Evolutionary conservation across 352 stramenopile species (phyloP).

Genomic region (Globisporangium splendens): DNA sequence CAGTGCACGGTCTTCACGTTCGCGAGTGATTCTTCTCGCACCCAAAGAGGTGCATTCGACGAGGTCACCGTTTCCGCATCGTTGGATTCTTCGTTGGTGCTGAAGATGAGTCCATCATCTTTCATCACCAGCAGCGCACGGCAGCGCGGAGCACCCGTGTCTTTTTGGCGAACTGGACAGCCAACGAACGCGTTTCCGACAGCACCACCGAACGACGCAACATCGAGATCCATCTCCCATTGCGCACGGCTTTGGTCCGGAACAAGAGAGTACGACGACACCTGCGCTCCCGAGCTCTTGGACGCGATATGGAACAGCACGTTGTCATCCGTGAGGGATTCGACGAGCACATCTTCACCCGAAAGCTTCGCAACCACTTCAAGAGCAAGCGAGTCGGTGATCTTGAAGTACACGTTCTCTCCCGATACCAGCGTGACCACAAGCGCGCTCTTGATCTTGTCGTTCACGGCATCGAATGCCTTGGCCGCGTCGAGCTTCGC

Average conservation of each 20-base stretch:
- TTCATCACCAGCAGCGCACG: slow-evolving; percentile 62
- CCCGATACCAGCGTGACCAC: slow-evolving; percentile 48
- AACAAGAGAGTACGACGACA: slow-evolving; percentile 42
- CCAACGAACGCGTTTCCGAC: slow-evolving; percentile 50
- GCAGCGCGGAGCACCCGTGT: slow-evolving; percentile 34
- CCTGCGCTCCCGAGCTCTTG: slow-evolving; percentile 17
- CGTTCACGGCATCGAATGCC: slow-evolving; percentile 37
- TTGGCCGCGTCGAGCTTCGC: slow-evolving; percentile 18
- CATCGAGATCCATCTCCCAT: slow-evolving; percentile 49
- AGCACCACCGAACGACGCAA: slow-evolving; percentile 44
- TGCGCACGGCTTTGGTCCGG: slow-evolving; percentile 20
- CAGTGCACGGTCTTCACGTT: slow-evolving; percentile 75
- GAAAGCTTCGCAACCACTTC: slow-evolving; percentile 37
- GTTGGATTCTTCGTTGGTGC: slow-evolving; percentile 44
- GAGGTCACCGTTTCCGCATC: background rate
- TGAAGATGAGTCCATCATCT: slow-evolving; percentile 71
- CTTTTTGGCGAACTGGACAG: slow-evolving; percentile 59
- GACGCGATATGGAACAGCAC: slow-evolving; percentile 51
- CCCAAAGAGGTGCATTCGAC: slow-evolving; percentile 46
- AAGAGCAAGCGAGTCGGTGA: slow-evolving; percentile 34
- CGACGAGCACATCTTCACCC: slow-evolving; percentile 36
- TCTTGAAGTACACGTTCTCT: slow-evolving; percentile 56
- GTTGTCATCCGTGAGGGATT: slow-evolving; percentile 52
- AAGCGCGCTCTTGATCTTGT: slow-evolving; percentile 36
- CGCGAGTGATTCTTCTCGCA: slow-evolving; percentile 74